Conservation (phyloP, 2,329 filamentous ascomycete species). For the Scedosporium apiospermum region DNA sequence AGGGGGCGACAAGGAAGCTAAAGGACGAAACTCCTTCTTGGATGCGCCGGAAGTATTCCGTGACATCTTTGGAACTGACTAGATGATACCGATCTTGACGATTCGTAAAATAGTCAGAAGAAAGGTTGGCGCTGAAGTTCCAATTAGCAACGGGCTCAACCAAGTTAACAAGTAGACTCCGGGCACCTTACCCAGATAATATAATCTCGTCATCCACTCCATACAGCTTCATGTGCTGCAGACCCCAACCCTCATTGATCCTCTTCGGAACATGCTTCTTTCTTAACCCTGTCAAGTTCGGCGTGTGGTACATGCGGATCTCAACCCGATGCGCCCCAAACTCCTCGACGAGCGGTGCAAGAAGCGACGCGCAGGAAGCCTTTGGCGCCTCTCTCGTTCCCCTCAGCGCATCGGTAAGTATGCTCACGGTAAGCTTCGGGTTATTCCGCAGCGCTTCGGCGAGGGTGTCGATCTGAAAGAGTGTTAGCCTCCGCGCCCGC, state of each 20-base stretch:
- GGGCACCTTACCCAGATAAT: conserved; percentile 61
- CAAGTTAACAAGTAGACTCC: neutral
- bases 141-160: neutral
- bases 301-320: conserved; percentile 95
- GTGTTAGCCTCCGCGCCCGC: neutral
- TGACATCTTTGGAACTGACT: conserved; percentile 69
- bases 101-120: conserved; percentile 91
- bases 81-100: conserved; percentile 91
- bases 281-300: conserved; percentile 78
- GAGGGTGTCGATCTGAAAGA: conserved; percentile 58
- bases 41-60: conserved; percentile 72
- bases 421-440: conserved; percentile 69
- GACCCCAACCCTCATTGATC: conserved; percentile 95
- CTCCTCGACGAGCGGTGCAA: conserved; percentile 73
- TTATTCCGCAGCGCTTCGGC: conserved; percentile 66
- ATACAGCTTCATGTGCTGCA: conserved; percentile 99
- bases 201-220: conserved; percentile 93
- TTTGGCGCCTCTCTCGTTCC: conserved; percentile 85
- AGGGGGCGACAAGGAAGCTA: conserved; percentile 70
- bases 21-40: conserved; percentile 70
- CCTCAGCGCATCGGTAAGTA: conserved; percentile 83
- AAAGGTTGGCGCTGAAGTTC: conserved; percentile 62
- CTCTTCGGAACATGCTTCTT: conserved; percentile 79
- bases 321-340: conserved; percentile 81
- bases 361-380: conserved; percentile 77